Percentiles rank a stretch among this genome's conserved stretches.
These are phyloP conservation scores for Tricladium varicosporioides DNA, from an alignment of 2,329 filamentous ascomycete species.

Conservation along the genomic window DNA sequence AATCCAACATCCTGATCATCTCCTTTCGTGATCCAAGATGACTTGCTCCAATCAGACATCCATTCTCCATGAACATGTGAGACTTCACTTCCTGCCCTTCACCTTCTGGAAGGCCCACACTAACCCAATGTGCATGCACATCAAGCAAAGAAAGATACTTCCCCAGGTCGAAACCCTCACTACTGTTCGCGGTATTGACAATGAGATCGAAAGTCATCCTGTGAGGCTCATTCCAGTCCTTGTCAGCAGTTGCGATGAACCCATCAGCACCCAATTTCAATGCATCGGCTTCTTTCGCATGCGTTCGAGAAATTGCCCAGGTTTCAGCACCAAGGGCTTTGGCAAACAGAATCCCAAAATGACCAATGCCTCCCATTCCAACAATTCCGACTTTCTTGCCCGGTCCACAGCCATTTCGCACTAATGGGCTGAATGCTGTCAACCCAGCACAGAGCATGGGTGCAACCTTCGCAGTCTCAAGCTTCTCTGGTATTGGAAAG, in stretches of 20 bases:
- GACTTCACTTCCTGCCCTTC: slow-evolving; percentile 68
- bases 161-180: slow-evolving; percentile 61
- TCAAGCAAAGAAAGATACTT: slow-evolving; percentile 77
- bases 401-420: slow-evolving; percentile 68
- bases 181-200: slow-evolving; percentile 70
- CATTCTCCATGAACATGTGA: slow-evolving; percentile 72
- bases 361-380: slow-evolving; percentile 68
- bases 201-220: slow-evolving; percentile 68
- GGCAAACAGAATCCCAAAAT: slow-evolving; percentile 66
- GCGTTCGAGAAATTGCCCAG: slow-evolving; percentile 57
- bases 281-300: slow-evolving; percentile 56
- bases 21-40: slow-evolving; percentile 51
- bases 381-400: slow-evolving; percentile 76
- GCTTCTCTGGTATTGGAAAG: slow-evolving; percentile 70
- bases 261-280: slow-evolving; percentile 56
- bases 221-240: slow-evolving; percentile 35
- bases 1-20: slow-evolving; percentile 58
- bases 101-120: slow-evolving; percentile 73
- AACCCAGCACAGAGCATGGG: slow-evolving; percentile 82
- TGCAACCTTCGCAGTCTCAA: slow-evolving; percentile 60
- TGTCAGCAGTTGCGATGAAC: slow-evolving; percentile 52
- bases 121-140: slow-evolving; percentile 76
- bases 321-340: slow-evolving; percentile 61
- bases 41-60: slow-evolving; percentile 65
- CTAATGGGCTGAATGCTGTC: slow-evolving; percentile 73